Percentiles rank a stretch among this genome's conserved stretches.
Conservation (phyloP, 805 yeast species). For the Saccharomycopsis schoenii region DNA sequence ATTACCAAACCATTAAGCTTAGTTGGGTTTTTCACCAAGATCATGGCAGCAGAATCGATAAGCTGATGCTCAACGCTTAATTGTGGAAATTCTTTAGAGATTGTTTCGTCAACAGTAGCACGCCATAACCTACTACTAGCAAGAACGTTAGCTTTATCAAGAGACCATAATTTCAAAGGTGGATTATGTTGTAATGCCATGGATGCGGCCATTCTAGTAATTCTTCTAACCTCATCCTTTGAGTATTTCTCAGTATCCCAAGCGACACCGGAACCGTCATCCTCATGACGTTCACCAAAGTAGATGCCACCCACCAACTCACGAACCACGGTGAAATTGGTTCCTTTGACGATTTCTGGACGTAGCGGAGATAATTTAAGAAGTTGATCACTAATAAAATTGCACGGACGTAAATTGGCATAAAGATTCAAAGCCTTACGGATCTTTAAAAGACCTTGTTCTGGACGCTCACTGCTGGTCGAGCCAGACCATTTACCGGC, state of each 20-base stretch:
- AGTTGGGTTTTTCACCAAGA: slow-evolving; percentile 83
- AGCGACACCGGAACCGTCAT: slow-evolving; percentile 66
- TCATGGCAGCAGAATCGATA: slow-evolving; percentile 99
- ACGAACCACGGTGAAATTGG: slow-evolving; percentile 87
- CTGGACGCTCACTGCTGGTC: slow-evolving; percentile 65
- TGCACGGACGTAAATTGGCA: slow-evolving; percentile 96
- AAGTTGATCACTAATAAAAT: slow-evolving; percentile 77
- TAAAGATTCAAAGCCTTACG: slow-evolving; percentile 90
- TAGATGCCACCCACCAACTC: slow-evolving; percentile 97
- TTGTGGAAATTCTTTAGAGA: slow-evolving; percentile 83
- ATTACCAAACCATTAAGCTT: slow-evolving; percentile 85
- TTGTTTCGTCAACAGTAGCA: slow-evolving; percentile 74
- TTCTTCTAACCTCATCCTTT: slow-evolving; percentile 87
- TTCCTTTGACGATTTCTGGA: slow-evolving; percentile 76
- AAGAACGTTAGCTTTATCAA: slow-evolving; percentile 95
- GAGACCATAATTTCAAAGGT: slow-evolving; percentile 90
- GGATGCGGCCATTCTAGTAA: slow-evolving; percentile 97
- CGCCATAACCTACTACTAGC: slow-evolving; percentile 97
- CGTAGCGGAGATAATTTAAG: slow-evolving; percentile 83
- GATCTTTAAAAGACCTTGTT: slow-evolving; percentile 89
- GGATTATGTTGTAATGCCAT: slow-evolving; percentile 89
- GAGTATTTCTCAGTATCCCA: slow-evolving; percentile 90
- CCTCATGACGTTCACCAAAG: slow-evolving; percentile 93
- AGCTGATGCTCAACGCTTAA: slow-evolving; percentile 83
- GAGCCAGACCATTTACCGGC: slow-evolving; percentile 83